Evolutionary conservation across 192 early-diverging fungal genomes (phyloP).

Genomic region (Linnemannia schmuckeri): DNA sequence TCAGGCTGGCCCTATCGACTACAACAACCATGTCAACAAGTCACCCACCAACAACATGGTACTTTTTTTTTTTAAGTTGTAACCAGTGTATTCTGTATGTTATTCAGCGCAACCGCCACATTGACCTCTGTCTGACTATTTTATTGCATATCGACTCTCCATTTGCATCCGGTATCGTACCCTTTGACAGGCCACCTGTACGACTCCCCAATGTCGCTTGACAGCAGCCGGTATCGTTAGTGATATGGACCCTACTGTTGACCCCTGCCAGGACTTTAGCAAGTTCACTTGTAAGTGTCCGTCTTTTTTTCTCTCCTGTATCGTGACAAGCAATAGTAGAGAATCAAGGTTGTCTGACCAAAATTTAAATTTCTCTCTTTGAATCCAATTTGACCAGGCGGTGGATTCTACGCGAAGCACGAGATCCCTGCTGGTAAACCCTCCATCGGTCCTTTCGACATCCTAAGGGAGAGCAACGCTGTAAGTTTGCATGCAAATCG

Average conservation of each 20-base stretch:
- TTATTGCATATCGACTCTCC: too few relatives aligned
- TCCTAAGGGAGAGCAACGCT: not conserved
- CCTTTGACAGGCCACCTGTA: slow-evolving; percentile 54
- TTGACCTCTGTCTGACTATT: not conserved
- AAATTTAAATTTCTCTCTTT: not conserved
- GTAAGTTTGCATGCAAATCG: not conserved
- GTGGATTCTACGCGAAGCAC: slow-evolving; percentile 13
- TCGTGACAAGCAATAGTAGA: too few relatives aligned
- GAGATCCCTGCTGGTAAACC: not conserved
- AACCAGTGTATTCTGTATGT: not conserved
- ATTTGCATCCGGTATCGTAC: not conserved
- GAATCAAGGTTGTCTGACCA: too few relatives aligned
- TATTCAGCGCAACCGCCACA: not conserved
- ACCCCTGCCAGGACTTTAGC: slow-evolving; percentile 79
- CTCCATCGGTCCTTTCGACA: not conserved
- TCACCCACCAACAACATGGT: too few relatives aligned
- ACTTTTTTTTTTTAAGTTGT: too few relatives aligned
- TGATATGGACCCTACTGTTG: slow-evolving; percentile 61
- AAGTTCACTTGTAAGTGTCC: slow-evolving; percentile 67
- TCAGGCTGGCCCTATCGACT: slow-evolving; percentile 9
- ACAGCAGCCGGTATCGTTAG: slow-evolving; percentile 62
- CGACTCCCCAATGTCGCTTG: slow-evolving; percentile 62
- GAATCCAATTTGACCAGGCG: not conserved
- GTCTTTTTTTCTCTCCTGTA: not conserved
- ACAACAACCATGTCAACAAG: not conserved